Evolutionary conservation across 148 eudicot genomes (phyloP).

Genomic region (Vaccinium myrtillus): DNA sequence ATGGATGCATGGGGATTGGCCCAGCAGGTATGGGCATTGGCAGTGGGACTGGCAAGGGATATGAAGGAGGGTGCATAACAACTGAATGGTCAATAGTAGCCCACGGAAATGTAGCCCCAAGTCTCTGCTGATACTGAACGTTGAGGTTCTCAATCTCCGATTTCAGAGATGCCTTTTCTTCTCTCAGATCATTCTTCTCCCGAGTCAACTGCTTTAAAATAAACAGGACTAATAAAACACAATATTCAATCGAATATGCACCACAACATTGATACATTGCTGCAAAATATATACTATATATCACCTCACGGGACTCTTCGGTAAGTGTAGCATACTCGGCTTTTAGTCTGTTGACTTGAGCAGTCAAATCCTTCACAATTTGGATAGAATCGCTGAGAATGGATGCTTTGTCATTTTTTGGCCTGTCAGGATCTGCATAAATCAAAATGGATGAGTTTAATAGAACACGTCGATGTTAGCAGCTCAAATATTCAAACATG

Average conservation of each 20-base stretch:
- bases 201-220: slow-evolving; percentile 57
- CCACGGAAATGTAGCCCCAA: slow-evolving; percentile 68
- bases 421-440: slow-evolving; percentile 76
- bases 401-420: slow-evolving; percentile 82
- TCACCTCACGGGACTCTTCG: slow-evolving; percentile 84
- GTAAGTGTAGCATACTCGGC: slow-evolving; percentile 63
- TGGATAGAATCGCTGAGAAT: slow-evolving; percentile 78
- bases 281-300: not conserved
- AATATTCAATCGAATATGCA: not conserved
- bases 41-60: slow-evolving; percentile 64
- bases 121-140: slow-evolving; percentile 64
- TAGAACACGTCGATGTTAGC: not conserved
- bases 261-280: not conserved
- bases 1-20: slow-evolving; percentile 56
- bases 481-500: not conserved
- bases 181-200: slow-evolving; percentile 87
- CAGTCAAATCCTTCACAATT: slow-evolving; percentile 69
- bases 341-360: slow-evolving; percentile 70
- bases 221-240: not conserved
- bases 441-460: not conserved
- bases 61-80: slow-evolving; percentile 65
- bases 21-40: slow-evolving; percentile 53
- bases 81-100: slow-evolving; percentile 62
- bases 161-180: slow-evolving; percentile 75
- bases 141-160: slow-evolving; percentile 77